These are phyloP conservation scores for Misopates orontium DNA, from an alignment of 257 asterid species.

Conservation along the genomic window DNA sequence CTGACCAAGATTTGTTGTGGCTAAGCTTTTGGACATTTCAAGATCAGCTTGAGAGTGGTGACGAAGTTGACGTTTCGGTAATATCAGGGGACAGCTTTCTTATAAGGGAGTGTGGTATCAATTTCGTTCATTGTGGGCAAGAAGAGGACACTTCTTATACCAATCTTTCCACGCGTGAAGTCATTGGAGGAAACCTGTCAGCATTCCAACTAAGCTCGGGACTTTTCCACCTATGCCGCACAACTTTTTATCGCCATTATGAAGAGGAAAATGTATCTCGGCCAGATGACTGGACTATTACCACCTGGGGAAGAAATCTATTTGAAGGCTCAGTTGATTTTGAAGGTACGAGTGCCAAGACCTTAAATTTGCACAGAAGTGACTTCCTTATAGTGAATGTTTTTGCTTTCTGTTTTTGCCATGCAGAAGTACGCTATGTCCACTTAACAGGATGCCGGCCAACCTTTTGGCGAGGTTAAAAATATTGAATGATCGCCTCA, in stretches of 20 bases:
- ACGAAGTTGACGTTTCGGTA: background rate
- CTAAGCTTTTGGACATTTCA: background rate
- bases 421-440: no score
- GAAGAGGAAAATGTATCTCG: background rate
- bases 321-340: background rate
- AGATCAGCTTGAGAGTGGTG: background rate
- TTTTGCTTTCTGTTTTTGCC: no score
- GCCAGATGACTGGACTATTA: background rate
- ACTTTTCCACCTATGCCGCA: background rate
- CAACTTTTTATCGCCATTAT: background rate
- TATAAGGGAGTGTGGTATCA: background rate
- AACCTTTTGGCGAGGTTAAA: no score
- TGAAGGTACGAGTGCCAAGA: background rate
- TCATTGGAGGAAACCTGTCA: background rate
- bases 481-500: no score
- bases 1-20: background rate
- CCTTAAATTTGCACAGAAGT: no score
- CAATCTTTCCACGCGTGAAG: background rate
- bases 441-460: no score
- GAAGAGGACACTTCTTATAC: background rate
- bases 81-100: background rate
- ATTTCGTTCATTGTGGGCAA: background rate
- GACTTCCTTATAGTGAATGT: no score
- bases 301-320: background rate
- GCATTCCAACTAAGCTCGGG: background rate